Conservation (phyloP, 805 yeast species). For the Nakazawaea sp. region DNA sequence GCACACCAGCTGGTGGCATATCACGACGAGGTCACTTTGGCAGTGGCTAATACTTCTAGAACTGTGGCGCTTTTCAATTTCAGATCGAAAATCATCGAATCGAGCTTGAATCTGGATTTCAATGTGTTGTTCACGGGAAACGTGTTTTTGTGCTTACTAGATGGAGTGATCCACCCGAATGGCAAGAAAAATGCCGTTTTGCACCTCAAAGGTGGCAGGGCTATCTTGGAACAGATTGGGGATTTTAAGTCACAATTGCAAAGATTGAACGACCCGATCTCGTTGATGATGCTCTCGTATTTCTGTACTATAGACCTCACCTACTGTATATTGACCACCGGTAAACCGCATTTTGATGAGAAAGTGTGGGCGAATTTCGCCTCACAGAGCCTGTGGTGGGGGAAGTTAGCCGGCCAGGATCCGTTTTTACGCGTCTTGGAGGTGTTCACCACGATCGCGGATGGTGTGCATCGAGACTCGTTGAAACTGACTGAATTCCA, state of each 20-base stretch:
- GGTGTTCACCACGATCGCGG: constrained; percentile 3
- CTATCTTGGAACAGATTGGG: constrained; percentile 15
- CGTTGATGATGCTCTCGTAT: constrained; percentile 18
- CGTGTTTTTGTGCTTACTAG: constrained; percentile 18
- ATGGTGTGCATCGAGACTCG: no score
- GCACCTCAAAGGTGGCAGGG: constrained; percentile 20
- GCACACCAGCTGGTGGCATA: constrained; percentile 16
- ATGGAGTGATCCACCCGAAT: constrained; percentile 19
- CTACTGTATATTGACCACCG: constrained; percentile 18
- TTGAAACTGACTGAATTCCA: not conserved
- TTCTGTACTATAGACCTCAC: constrained; percentile 22
- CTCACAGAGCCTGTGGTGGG: constrained; percentile 22
- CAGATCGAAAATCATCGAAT: constrained; percentile 2
- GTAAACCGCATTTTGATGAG: constrained; percentile 13
- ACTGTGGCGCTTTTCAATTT: constrained; percentile 13
- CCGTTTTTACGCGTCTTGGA: constrained; percentile 25
- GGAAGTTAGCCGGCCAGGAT: constrained; percentile 16
- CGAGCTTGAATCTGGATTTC: constrained; percentile 8
- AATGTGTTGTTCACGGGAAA: constrained; percentile 16
- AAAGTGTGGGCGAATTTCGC: constrained; percentile 17
- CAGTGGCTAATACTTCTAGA: not conserved
- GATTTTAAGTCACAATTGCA: constrained; percentile 12
- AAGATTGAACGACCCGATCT: constrained; percentile 5
- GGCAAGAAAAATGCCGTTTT: constrained; percentile 7
- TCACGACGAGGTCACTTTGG: not conserved